Percentiles rank a stretch among this genome's conserved stretches.
Evolutionary conservation across 2,329 filamentous ascomycete species (phyloP).

Genomic region (Sporothrix sp.): DNA sequence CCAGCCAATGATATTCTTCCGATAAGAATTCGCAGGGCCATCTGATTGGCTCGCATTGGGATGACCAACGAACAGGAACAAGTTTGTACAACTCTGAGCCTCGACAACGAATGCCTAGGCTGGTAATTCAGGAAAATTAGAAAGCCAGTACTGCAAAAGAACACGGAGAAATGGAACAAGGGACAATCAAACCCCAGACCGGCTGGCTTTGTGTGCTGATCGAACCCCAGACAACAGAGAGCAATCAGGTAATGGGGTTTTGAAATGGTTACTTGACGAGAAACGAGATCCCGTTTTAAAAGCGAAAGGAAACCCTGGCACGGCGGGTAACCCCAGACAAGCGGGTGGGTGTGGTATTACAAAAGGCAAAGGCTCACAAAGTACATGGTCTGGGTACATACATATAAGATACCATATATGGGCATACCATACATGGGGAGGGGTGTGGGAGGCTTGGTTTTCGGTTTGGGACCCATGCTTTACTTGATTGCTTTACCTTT

Average conservation of each 20-base stretch:
- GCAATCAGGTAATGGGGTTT: conserved; percentile 15
- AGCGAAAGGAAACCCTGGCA: background rate
- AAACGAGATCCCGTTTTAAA: conserved; percentile 10
- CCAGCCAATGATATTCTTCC: conserved; percentile 10
- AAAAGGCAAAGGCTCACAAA: background rate
- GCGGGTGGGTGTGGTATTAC: background rate
- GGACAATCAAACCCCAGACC: background rate
- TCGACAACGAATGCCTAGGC: no score
- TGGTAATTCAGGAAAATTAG: no score
- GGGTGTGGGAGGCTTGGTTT: background rate
- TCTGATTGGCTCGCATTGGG: conserved; percentile 11
- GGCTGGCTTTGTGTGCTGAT: background rate
- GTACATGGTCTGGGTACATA: background rate
- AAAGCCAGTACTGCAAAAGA: background rate
- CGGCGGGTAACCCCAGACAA: background rate
- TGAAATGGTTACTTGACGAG: conserved; percentile 15
- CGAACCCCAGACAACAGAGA: background rate
- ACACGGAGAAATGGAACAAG: background rate
- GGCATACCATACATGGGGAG: no score
- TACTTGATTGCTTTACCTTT: conserved; percentile 11
- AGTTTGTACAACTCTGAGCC: no score
- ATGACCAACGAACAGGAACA: background rate
- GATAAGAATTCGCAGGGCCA: conserved; percentile 14
- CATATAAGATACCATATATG: background rate
- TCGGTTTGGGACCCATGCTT: background rate